These are phyloP conservation scores for Phytophthora aleatoria DNA, from an alignment of 352 stramenopile genomes.

Conservation along the genomic window DNA sequence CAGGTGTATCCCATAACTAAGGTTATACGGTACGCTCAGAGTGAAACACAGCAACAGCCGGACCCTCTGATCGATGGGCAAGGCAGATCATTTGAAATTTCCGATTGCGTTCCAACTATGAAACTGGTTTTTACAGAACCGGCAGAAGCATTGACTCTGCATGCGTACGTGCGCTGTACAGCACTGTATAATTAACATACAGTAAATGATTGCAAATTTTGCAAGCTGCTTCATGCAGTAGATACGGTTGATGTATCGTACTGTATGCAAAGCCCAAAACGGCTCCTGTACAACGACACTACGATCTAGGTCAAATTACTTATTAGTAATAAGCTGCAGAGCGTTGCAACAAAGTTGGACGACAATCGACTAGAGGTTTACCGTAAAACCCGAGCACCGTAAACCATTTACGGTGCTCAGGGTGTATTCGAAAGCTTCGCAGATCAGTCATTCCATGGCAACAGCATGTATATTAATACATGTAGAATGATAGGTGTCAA, in stretches of 20 bases:
- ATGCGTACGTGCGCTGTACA: neutral
- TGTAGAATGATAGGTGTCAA: no score
- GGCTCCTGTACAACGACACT: neutral
- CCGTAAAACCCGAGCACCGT: no score
- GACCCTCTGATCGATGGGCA: slow-evolving; percentile 18
- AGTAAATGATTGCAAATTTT: neutral
- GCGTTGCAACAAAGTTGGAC: neutral
- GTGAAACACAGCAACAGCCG: slow-evolving; percentile 21
- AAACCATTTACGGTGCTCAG: no score
- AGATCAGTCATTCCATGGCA: no score
- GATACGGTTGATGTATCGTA: neutral
- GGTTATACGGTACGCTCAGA: slow-evolving; percentile 7
- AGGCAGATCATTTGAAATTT: slow-evolving; percentile 16
- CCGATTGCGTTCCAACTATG: slow-evolving; percentile 9
- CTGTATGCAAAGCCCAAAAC: slow-evolving; percentile 1
- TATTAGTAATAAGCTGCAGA: neutral
- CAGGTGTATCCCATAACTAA: no score
- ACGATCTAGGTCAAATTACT: neutral
- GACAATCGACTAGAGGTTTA: neutral
- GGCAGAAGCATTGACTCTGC: neutral
- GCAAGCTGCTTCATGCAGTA: neutral
- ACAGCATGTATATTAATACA: no score
- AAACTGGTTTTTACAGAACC: slow-evolving; percentile 3
- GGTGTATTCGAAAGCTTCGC: no score
- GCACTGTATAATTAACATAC: neutral